Conservation (phyloP, 768 basidiomycete genomes). For the Leccinum variicolor region DNA sequence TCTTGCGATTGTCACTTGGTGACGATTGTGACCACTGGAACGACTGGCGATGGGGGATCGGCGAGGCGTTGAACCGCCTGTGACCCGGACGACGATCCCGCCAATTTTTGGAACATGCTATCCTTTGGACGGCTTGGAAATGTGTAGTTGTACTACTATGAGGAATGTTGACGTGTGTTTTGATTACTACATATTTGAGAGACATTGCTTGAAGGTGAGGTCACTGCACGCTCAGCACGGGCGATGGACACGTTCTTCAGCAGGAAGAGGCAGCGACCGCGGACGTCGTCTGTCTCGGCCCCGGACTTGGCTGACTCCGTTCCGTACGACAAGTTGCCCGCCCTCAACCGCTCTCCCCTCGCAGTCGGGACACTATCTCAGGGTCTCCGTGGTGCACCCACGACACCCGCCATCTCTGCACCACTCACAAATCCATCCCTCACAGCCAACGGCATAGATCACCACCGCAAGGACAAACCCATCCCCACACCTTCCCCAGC, state of each 20-base stretch:
- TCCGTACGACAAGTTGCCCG: conserved; percentile 65
- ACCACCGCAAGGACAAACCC: conserved; percentile 51
- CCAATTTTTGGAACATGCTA: conserved; percentile 29
- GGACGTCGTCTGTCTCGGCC: conserved; percentile 58
- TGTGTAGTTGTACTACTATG: not conserved
- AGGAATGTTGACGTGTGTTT: conserved; percentile 25
- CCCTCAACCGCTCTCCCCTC: conserved; percentile 55
- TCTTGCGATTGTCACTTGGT: conserved; percentile 11
- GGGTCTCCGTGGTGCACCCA: conserved; percentile 41
- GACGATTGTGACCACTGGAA: conserved; percentile 19
- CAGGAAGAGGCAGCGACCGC: conserved; percentile 54
- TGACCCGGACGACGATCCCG: conserved; percentile 25
- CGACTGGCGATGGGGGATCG: conserved; percentile 19
- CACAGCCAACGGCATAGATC: conserved; percentile 65
- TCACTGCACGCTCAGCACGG: conserved; percentile 1
- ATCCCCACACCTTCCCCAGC: conserved; percentile 19
- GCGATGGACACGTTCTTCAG: conserved; percentile 67
- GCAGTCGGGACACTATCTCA: conserved; percentile 55
- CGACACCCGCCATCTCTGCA: conserved; percentile 56
- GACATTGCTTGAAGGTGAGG: not conserved
- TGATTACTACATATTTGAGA: conserved; percentile 10
- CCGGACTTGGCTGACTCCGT: conserved; percentile 67
- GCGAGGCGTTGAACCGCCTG: conserved; percentile 27
- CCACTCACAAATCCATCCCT: conserved; percentile 82
- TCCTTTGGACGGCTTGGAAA: conserved; percentile 22